Evolutionary conservation across 345 rosid species (phyloP), one percentile per base, ranked within the genome.

Genomic region (Kernera saxatilis): DNA sequence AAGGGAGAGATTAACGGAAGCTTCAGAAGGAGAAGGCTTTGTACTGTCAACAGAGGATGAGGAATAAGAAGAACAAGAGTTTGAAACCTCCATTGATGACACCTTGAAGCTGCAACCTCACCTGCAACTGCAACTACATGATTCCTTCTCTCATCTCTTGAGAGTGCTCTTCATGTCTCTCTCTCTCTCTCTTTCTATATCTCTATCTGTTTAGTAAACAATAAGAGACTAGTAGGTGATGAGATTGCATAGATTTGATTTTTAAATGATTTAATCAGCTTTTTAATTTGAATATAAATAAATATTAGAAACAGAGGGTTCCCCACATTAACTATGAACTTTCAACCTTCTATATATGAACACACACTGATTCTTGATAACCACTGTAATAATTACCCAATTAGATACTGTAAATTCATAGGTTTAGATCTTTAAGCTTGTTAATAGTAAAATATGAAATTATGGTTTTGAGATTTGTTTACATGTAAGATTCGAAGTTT

Each of bases 91-190:
- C 79, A 75, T 75, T 61, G 67, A 53, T 68, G 57, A 33, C 64
- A 75, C 58, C 70, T 68, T 52, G 32, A 52, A 51, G 64, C 32
- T 60, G 21, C 59, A 60, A 37, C 12, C 36, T 64, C 64, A 57
- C 32, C 53, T 69, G 27, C 72, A 25, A 71, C 60, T 60, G 17
- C 23, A 63, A 26, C 63, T 67, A 27, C 64, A 37, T 74, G 68
- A 15, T 30, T 32, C 27, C 67, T 57, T 50, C 53, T 65, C 55
- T 55, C 66, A 26, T 73, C 67, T 57, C 29, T 18, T 8, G 64
- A 75, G 50, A 60, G 70, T 68, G 74, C 64, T 68, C 65, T 69
- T 75, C 79, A 69, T 75, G 79, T 75, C 58, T 62, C 65, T 68
- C 65, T 57, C 59, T 48, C 21, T 66, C 6, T 54, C 32, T 44